Base-by-base conservation (phyloP, 495 filamentous ascomycete genomes). In the Tetracladium marchalianum region DNA sequence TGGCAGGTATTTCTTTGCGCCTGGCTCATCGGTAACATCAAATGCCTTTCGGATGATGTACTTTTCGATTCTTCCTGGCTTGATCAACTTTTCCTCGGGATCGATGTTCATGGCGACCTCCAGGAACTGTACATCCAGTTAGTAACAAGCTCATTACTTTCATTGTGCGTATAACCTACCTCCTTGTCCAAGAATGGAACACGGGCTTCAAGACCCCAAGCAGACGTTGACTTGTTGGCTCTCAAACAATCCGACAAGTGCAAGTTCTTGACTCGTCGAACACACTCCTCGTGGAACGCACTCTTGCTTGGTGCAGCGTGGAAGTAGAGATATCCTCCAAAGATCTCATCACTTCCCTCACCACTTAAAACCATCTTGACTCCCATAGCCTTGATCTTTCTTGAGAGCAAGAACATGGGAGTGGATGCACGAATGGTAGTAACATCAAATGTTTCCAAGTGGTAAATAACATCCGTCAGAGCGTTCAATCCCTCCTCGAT, bases 331-430 rank as follows among this genome's bases (percentile, higher is more conserved):
- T 98, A 98, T 35, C 92, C 92, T 48, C 93, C 92, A 57, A 95
- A 97, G 59, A 96, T 93, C 67, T 98, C 92, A 64, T 98, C 92
- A 59, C 81, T 87, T 48, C 92, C 92, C 70, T 98, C 92, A 45
- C 92, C 92, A 60, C 82, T 89, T 35, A 98, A 75, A 47, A 98
- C 92, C 92, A 98, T 98, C 78, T 98, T 98, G 46, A 98, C 87
- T 50, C 92, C 93, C 76, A 95, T 83, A 13, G 88, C 92, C 74
- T 98, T 98, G 73, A 98, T 97, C 71, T 97, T 98, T 57, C 92
- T 84, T 52, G 85, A 87, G 11, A 98, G 80, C 42, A 98, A 75
- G 70, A 94, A 98, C 92, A 98, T 98, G 46, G 92, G 92, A 5
- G 92, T 98, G 15, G 93, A 97, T 35, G 92, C 92, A 65, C 92